Percentiles rank a stretch among this genome's conserved stretches.
These are phyloP conservation scores for Tinospora cordifolia DNA, from an alignment of 164 flowering plant species.

Conservation along the genomic window DNA sequence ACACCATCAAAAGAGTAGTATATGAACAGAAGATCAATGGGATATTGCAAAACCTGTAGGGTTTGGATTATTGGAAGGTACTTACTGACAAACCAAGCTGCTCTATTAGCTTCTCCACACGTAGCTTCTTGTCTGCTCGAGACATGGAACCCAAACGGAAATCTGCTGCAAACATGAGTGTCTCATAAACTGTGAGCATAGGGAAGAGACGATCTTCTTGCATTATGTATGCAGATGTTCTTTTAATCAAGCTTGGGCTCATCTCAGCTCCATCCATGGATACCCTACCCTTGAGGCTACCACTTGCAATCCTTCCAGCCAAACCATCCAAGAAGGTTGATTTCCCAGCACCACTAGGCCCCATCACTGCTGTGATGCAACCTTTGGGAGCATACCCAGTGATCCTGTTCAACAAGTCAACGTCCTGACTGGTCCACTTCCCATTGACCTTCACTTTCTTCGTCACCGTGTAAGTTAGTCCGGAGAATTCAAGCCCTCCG, in stretches of 20 bases:
- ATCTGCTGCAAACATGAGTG: slow-evolving; percentile 71
- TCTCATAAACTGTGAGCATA: slow-evolving; percentile 67
- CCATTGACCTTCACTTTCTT: slow-evolving; percentile 40
- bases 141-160: slow-evolving; percentile 48
- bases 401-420: slow-evolving; percentile 46
- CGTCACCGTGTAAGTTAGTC: slow-evolving; percentile 48
- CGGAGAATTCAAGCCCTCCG: slow-evolving; percentile 50
- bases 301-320: slow-evolving; percentile 68
- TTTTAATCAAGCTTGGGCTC: slow-evolving; percentile 53
- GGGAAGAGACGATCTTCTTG: slow-evolving; percentile 74
- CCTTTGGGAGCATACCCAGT: slow-evolving; percentile 73
- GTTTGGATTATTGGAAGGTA: background rate
- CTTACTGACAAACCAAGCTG: slow-evolving; percentile 64
- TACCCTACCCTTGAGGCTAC: slow-evolving; percentile 56
- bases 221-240: slow-evolving; percentile 71
- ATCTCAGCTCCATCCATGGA: slow-evolving; percentile 42
- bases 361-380: slow-evolving; percentile 62
- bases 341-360: slow-evolving; percentile 77
- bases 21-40: background rate
- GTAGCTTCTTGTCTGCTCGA: slow-evolving; percentile 34
- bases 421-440: slow-evolving; percentile 44
- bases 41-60: background rate
- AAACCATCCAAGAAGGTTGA: slow-evolving; percentile 62
- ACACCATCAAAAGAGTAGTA: too few relatives aligned
- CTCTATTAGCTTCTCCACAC: slow-evolving; percentile 57